Evolutionary conservation across 805 yeast genomes (phyloP).

Genomic region (Lipomyces sp.): DNA sequence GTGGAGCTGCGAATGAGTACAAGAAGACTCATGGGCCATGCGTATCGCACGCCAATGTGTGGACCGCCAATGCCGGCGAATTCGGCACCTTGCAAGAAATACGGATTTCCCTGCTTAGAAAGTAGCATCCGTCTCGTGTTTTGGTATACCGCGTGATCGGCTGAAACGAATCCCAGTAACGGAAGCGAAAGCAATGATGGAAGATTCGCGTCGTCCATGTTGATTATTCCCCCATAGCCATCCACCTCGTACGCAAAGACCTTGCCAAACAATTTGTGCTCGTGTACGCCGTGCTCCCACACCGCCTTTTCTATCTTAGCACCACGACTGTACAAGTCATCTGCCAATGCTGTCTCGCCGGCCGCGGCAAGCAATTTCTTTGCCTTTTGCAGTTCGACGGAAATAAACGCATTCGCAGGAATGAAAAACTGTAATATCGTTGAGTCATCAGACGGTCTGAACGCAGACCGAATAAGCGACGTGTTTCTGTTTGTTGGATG

Average conservation of each 20-base stretch:
- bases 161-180: slow-evolving; percentile 61
- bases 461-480: slow-evolving; percentile 75
- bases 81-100: slow-evolving; percentile 57
- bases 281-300: slow-evolving; percentile 58
- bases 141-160: slow-evolving; percentile 58
- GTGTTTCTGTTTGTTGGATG: slow-evolving; percentile 73
- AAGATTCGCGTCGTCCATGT: slow-evolving; percentile 85
- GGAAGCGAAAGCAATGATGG: slow-evolving; percentile 77
- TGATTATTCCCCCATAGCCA: slow-evolving; percentile 68
- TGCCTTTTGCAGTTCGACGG: slow-evolving; percentile 49
- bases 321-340: slow-evolving; percentile 41
- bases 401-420: slow-evolving; percentile 79
- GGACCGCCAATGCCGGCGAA: slow-evolving; percentile 90
- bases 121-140: slow-evolving; percentile 77
- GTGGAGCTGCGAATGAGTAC: slow-evolving; percentile 70
- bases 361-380: slow-evolving; percentile 28
- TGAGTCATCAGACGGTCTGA: slow-evolving; percentile 87
- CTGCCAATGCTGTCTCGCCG: slow-evolving; percentile 29
- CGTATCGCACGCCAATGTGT: slow-evolving; percentile 72
- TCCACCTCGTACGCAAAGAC: slow-evolving; percentile 89
- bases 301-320: slow-evolving; percentile 53
- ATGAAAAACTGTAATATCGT: slow-evolving; percentile 74
- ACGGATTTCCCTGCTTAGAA: slow-evolving; percentile 70
- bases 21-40: slow-evolving; percentile 90
- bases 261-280: slow-evolving; percentile 66